These are phyloP conservation scores for Psilocybe cubensis DNA, from an alignment of 768 basidiomycete genomes.

Conservation along the genomic window DNA sequence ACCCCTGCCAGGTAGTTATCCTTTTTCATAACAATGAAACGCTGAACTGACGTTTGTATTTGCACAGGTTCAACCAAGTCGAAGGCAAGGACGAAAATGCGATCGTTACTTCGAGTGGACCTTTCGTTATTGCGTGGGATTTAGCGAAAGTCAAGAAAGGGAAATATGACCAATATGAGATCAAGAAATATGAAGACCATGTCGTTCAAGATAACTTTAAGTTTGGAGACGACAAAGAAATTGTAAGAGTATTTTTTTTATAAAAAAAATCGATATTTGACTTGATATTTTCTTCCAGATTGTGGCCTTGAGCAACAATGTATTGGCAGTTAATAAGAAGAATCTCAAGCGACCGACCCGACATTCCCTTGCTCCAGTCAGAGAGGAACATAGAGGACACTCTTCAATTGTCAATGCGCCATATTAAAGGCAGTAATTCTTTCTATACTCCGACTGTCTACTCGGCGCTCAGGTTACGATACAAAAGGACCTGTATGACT, in stretches of 20 bases:
- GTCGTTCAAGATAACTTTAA: slow-evolving; percentile 98
- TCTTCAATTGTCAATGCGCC: slow-evolving; percentile 75
- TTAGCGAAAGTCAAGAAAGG: slow-evolving; percentile 96
- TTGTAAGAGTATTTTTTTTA: slow-evolving; percentile 55
- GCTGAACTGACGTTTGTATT: slow-evolving; percentile 2
- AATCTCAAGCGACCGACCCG: slow-evolving; percentile 83
- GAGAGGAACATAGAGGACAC: slow-evolving; percentile 35
- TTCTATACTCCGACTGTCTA: slow-evolving; percentile 19
- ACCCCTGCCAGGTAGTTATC: slow-evolving; percentile 83
- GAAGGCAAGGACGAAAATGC: slow-evolving; percentile 90
- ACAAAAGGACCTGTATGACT: neutral
- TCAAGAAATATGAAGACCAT: slow-evolving; percentile 92
- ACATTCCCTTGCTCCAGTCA: slow-evolving; percentile 59
- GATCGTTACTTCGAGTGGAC: slow-evolving; percentile 93
- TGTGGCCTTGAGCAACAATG: slow-evolving; percentile 93
- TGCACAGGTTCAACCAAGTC: slow-evolving; percentile 86
- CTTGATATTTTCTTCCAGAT: slow-evolving; percentile 54
- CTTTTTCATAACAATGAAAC: slow-evolving; percentile 4
- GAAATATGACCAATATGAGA: slow-evolving; percentile 88
- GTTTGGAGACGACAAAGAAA: slow-evolving; percentile 96
- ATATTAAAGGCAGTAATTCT: slow-evolving; percentile 38
- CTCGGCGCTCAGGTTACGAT: neutral
- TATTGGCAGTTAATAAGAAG: slow-evolving; percentile 94
- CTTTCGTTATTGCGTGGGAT: slow-evolving; percentile 96
- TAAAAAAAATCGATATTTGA: neutral